Base-by-base conservation (phyloP, 345 rosid species). In the Hibiscus syriacus region DNA sequence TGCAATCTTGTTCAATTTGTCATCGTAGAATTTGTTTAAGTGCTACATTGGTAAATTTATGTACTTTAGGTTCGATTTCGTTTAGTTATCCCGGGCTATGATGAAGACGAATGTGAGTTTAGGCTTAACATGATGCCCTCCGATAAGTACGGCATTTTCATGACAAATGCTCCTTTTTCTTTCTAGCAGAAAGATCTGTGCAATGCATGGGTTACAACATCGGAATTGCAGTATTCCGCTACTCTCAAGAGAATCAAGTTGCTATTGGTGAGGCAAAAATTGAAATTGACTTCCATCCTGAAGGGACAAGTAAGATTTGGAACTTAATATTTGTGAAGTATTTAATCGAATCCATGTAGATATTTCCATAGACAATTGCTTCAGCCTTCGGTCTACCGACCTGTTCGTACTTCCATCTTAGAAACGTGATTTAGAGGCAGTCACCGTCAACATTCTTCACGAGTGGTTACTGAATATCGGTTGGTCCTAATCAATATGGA, bases 221-320 rank as follows among this genome's bases (percentile, higher is more conserved):
- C 89, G 39, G 93, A 87, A 69, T 77, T 93, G 67, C 82, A 84
- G 70, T 89, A 89, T 74, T 80, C 91, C 48, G 94, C 87, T 69
- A 89, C 83, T 77, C 84, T 87, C 60, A 90, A 83, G 83, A 84
- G 87, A 79, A 78, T 87, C 74, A 87, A 89, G 83, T 79, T 93
- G 64, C 84, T 88, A 13, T 72, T 85, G 80, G 70, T 87, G 77
- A 84, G 82, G 80, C 90, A 89, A 66, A 89, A 89, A 55, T 61
- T 89, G 82, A 93, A 88, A 82, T 77, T 90, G 67, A 87, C 94
- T 74, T 90, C 85, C 65, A 85, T 93, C 72, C 82, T 93, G 74
- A 87, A 81, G 77, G 86, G 85, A 72, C 98, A 93, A 78, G 98
- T 93, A 75, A 83, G 90, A 78, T 77, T 68, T 57, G 23, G 12